Evolutionary conservation across 768 basidiomycete species (phyloP).

Genomic region (Dioszegia crocea): DNA sequence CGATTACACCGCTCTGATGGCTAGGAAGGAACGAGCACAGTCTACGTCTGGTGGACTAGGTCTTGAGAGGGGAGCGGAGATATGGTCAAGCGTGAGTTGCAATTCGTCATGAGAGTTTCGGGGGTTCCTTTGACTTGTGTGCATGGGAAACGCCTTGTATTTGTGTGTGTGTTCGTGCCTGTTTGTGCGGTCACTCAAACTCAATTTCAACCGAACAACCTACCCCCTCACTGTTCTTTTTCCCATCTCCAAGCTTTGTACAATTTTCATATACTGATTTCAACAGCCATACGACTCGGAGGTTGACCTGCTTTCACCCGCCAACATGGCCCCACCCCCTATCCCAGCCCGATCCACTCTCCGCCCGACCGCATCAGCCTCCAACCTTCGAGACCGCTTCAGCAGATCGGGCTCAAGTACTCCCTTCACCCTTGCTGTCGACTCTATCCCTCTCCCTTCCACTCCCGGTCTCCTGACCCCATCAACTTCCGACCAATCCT

Average conservation of each 20-base stretch:
- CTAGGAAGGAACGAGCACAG: background rate
- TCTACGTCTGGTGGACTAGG: background rate
- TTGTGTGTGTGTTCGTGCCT: background rate
- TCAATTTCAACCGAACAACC: background rate
- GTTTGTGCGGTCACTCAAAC: no score
- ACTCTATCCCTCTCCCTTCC: background rate
- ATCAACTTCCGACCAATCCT: background rate
- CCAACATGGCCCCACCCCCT: constrained; percentile 2
- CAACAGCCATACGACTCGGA: constrained; percentile 5
- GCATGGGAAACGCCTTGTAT: background rate
- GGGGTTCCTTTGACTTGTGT: constrained; percentile 3
- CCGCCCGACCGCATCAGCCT: constrained; percentile 5
- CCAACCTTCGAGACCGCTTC: constrained; percentile 5
- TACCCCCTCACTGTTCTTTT: background rate
- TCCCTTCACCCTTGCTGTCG: background rate
- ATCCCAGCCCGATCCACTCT: constrained; percentile 4
- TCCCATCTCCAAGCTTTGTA: background rate
- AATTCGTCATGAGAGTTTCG: background rate
- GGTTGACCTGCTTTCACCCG: background rate
- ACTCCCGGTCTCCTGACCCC: background rate
- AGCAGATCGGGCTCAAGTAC: background rate
- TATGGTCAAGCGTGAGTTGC: constrained; percentile 8
- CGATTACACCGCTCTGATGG: background rate
- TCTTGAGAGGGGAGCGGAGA: background rate
- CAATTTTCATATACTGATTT: background rate